These are phyloP conservation scores for Chaetothyriales sp. DNA, from an alignment of 2,329 filamentous ascomycete genomes.

Conservation along the genomic window DNA sequence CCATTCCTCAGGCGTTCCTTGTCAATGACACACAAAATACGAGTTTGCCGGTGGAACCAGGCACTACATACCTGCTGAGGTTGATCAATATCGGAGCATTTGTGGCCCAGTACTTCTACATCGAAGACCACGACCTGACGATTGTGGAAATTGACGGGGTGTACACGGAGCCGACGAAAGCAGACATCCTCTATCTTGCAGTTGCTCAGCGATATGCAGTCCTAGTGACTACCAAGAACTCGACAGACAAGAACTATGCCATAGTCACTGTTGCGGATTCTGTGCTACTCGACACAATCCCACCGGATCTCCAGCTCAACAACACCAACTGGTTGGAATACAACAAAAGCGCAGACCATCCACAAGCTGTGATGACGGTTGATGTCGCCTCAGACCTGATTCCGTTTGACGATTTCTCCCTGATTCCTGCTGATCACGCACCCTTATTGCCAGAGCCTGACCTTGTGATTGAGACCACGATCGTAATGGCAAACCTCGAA, in stretches of 20 bases:
- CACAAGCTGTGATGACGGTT: slow-evolving; percentile 18
- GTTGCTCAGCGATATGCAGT: slow-evolving; percentile 43
- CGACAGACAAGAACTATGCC: slow-evolving; percentile 44
- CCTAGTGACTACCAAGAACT: slow-evolving; percentile 40
- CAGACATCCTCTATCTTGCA: slow-evolving; percentile 47
- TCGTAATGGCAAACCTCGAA: slow-evolving; percentile 50
- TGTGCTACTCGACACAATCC: slow-evolving; percentile 22
- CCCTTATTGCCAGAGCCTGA: slow-evolving; percentile 44
- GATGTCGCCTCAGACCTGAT: slow-evolving; percentile 35
- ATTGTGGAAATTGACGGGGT: slow-evolving; percentile 26
- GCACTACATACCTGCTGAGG: slow-evolving; percentile 59
- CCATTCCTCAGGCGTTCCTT: slow-evolving; percentile 49
- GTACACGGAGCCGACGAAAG: slow-evolving; percentile 29
- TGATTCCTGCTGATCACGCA: slow-evolving; percentile 54
- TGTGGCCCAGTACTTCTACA: slow-evolving; percentile 35
- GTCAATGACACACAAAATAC: slow-evolving; percentile 53
- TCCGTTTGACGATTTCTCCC: slow-evolving; percentile 56
- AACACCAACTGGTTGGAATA: slow-evolving; percentile 50
- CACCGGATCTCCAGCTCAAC: slow-evolving; percentile 22
- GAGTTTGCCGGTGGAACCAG: slow-evolving; percentile 43
- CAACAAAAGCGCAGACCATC: slow-evolving; percentile 33
- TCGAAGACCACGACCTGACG: slow-evolving; percentile 27
- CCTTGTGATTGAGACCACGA: slow-evolving; percentile 46
- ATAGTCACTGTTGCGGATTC: slow-evolving; percentile 35
- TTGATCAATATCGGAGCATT: slow-evolving; percentile 64